Evolutionary conservation across 1,284 basidiomycete species (phyloP).

Genomic region (Austroboletus niveus): DNA sequence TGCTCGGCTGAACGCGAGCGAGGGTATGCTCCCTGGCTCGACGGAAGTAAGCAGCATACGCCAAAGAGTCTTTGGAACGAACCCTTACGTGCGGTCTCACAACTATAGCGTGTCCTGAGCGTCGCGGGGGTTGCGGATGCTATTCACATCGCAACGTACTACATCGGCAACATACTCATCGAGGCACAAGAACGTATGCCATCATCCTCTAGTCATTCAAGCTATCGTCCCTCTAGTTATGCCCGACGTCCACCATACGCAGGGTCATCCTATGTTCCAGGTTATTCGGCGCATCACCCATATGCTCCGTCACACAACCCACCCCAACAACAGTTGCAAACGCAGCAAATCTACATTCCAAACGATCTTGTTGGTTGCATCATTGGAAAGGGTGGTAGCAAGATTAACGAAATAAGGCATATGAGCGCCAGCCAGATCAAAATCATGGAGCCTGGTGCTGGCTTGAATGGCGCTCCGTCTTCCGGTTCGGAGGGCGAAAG

Average conservation of each 20-base stretch:
- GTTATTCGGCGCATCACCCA: constrained; percentile 49
- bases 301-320: constrained; percentile 40
- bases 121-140: constrained; percentile 99
- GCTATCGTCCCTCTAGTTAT: constrained; percentile 55
- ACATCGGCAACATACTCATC: constrained; percentile 95
- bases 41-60: constrained; percentile 72
- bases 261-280: constrained; percentile 73
- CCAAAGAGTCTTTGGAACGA: constrained; percentile 4
- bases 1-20: constrained; percentile 93
- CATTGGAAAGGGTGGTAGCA: constrained; percentile 97
- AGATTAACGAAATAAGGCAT: constrained; percentile 98
- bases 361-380: constrained; percentile 98
- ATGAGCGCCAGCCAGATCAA: constrained; percentile 96
- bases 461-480: constrained; percentile 61
- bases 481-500: constrained; percentile 81
- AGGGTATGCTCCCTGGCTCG: constrained; percentile 98
- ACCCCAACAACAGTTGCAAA: constrained; percentile 68
- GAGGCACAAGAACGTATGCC: constrained; percentile 91
- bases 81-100: constrained; percentile 12
- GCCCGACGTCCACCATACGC: constrained; percentile 50
- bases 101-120: constrained; percentile 82
- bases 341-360: constrained; percentile 98
- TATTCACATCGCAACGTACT: constrained; percentile 99
- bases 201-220: constrained; percentile 48
- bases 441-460: constrained; percentile 97